Evolutionary conservation across 2,329 filamentous ascomycete species (phyloP), one percentile per base, ranked within the genome.

Genomic region (Botrytis fragariae): DNA sequence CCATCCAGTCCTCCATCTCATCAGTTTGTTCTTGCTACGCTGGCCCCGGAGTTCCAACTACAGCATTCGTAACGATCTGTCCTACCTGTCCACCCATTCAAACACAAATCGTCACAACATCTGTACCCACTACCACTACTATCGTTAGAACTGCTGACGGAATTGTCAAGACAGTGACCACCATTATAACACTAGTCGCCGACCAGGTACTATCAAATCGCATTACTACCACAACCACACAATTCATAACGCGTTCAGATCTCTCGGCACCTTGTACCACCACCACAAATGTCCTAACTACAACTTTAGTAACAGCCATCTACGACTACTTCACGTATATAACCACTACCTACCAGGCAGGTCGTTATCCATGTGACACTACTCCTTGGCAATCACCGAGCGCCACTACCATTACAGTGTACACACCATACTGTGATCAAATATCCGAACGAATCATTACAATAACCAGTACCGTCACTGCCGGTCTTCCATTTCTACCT

Each of bases 1-100:
- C 20, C 3, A 54, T 45, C 16, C 70, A 72, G 25, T 51, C 48
- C 29, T 59, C 61, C 9, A 35, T 72, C 20, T 67, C 70, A 35
- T 72, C 70, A 22, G 48, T 72, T 29, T 67, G 61, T 22, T 67
- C 61, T 18, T 72, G 48, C 25, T 72, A 72, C 18, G 61, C 70
- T 1, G 37, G 45, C 1, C 61, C 37, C 3, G 37, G 29, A 45
- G n/a, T 54, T 5, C 62, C 62, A 3, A 67, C 61, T 1, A 22
- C 16, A 25, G 29, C 37, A 45, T 71, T 51, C 59, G 9, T 22
- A 14, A 37, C 29, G 16, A 60, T n/a, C 3, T 59, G 54, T 44
- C 29, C 44, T 3, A 67, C n/a, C 3, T 67, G 29, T 39, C 39
- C 61, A n/a, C 32, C 61, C 3, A 25, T 57, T 1, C 5, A 22